These are phyloP conservation scores for Vitis labrusca DNA, from an alignment of 164 flowering plant species.

Conservation along the genomic window DNA sequence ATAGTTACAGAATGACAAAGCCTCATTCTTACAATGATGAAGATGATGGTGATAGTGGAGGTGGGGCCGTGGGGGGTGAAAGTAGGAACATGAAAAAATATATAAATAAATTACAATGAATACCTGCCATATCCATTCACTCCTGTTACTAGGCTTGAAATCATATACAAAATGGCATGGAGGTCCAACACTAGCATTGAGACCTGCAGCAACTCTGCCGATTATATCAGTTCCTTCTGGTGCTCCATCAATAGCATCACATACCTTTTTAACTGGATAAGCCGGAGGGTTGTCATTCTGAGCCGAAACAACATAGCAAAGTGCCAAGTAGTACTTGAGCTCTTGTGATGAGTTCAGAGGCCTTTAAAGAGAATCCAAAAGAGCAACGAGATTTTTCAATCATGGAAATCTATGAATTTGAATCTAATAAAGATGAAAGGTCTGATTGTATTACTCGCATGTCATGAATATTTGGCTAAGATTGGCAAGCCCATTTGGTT, in stretches of 20 bases:
- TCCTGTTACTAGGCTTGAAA: background rate
- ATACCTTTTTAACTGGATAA: slow-evolving; percentile 9
- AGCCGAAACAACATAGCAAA: slow-evolving; percentile 22
- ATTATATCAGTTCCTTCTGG: slow-evolving; percentile 12
- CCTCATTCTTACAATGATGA: too few relatives aligned
- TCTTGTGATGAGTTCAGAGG: slow-evolving; percentile 21
- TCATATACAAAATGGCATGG: slow-evolving; percentile 14
- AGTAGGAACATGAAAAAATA: too few relatives aligned
- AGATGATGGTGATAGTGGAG: too few relatives aligned
- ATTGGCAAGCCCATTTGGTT: slow-evolving; percentile 25
- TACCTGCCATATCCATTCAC: slow-evolving; percentile 17
- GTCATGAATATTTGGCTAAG: slow-evolving; percentile 34
- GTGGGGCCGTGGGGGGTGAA: too few relatives aligned
- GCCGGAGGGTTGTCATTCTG: slow-evolving; percentile 31
- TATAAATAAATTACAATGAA: too few relatives aligned
- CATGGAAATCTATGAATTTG: too few relatives aligned
- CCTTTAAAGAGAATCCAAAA: slow-evolving; percentile 12
- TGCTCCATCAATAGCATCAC: slow-evolving; percentile 21
- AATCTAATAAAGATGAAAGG: too few relatives aligned
- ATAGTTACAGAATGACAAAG: too few relatives aligned
- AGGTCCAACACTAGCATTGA: slow-evolving; percentile 11
- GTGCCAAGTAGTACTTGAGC: slow-evolving; percentile 27
- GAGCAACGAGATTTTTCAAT: background rate
- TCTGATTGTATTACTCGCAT: slow-evolving; percentile 28
- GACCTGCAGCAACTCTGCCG: background rate